Percentiles rank a stretch among this genome's conserved stretches.
phyloP scores from a whole-genome alignment of 2,329 filamentous ascomycete genomes.

The Colletotrichum camelliae region DNA sequence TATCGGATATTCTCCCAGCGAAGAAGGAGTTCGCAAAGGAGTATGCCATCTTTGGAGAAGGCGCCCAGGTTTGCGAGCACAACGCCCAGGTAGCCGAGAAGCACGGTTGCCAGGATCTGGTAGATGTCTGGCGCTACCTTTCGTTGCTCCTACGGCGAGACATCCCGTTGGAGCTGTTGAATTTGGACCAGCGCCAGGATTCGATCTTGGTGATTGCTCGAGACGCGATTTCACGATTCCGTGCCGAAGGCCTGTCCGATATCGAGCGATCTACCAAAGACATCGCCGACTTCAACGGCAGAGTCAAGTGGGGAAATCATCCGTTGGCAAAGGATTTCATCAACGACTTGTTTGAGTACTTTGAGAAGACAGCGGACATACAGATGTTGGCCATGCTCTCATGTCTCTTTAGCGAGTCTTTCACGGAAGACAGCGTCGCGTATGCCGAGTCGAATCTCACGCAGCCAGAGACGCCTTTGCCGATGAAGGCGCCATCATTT shows the following conservation, averaged over 20 bases:
- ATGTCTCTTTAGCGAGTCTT: conserved; percentile 70
- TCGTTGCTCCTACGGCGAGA: conserved; percentile 79
- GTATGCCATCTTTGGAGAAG: conserved; percentile 85
- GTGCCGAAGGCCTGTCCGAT: conserved; percentile 1
- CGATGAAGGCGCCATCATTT: conserved; percentile 70
- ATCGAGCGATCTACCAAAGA: conserved; percentile 19
- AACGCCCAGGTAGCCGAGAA: conserved; percentile 81
- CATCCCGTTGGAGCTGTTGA: conserved; percentile 71
- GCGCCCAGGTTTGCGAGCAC: conserved; percentile 80
- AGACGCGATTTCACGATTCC: conserved; percentile 56
- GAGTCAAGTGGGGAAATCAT: conserved; percentile 72
- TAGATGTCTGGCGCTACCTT: conserved; percentile 84
- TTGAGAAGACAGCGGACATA: conserved; percentile 65
- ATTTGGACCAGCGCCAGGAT: conserved; percentile 57
- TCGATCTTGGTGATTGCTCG: conserved; percentile 74
- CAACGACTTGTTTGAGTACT: conserved; percentile 66
- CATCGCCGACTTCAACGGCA: conserved; percentile 50
- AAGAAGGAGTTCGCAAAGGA: conserved; percentile 77
- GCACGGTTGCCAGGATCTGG: conserved; percentile 73
- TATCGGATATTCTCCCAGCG: conserved; percentile 76
- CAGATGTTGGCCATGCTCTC: conserved; percentile 78
- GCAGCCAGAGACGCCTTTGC: conserved; percentile 65
- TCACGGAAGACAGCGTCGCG: conserved; percentile 58
- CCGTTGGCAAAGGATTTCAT: conserved; percentile 69
- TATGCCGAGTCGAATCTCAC: conserved; percentile 62